These are phyloP conservation scores for Crassisporium funariophilum DNA, from an alignment of 768 basidiomycete species.

Conservation along the genomic window DNA sequence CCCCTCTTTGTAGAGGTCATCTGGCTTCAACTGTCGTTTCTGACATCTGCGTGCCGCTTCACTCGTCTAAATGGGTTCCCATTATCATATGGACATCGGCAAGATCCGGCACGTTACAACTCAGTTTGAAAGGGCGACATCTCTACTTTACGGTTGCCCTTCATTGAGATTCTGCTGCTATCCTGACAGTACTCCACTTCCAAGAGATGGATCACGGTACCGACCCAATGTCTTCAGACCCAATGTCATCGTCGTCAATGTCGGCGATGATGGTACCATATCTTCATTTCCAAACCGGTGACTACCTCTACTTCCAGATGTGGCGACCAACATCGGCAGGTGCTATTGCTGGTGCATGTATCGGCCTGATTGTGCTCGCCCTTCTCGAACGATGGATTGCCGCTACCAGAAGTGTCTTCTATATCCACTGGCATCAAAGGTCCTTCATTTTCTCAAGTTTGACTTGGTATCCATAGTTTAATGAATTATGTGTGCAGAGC, in stretches of 20 bases:
- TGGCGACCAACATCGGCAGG: conserved; percentile 72
- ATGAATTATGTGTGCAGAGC: conserved; percentile 19
- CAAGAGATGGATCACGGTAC: conserved; percentile 13
- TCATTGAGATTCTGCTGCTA: conserved; percentile 1
- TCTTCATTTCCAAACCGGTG: conserved; percentile 68
- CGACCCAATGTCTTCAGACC: conserved; percentile 7
- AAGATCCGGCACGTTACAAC: too few relatives aligned
- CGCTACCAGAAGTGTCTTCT: conserved; percentile 54
- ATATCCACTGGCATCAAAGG: conserved; percentile 62
- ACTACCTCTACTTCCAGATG: conserved; percentile 64
- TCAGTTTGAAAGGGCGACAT: background rate
- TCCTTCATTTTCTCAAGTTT: conserved; percentile 22
- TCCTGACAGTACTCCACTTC: background rate
- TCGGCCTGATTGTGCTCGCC: conserved; percentile 68
- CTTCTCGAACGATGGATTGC: conserved; percentile 71
- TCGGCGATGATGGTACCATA: conserved; percentile 60
- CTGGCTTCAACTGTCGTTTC: too few relatives aligned
- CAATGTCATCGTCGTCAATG: conserved; percentile 16
- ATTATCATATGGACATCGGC: too few relatives aligned
- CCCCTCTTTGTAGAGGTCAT: too few relatives aligned
- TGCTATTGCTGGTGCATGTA: conserved; percentile 73
- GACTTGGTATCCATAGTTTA: conserved; percentile 2
- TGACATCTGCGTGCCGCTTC: too few relatives aligned
- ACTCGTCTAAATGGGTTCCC: too few relatives aligned
- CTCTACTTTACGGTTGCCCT: conserved; percentile 6